phyloP scores from a whole-genome alignment of 805 yeast genomes.

The Starmerella vitae region DNA sequence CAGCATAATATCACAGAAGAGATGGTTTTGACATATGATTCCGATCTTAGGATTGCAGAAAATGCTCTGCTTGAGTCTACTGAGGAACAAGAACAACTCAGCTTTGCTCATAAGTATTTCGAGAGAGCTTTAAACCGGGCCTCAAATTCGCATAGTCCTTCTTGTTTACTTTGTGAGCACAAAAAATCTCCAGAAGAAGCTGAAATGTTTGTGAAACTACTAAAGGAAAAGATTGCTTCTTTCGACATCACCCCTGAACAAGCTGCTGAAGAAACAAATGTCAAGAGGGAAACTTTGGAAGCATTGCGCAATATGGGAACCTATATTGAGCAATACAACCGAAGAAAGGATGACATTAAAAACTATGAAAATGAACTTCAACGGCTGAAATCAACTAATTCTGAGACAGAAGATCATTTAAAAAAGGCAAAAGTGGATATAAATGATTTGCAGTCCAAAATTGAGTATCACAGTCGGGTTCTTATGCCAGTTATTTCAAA shows the following conservation, averaged over 20 bases:
- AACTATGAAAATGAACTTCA: background rate
- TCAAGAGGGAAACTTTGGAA: conserved; percentile 9
- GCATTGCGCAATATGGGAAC: conserved; percentile 5
- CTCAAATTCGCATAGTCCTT: conserved; percentile 30
- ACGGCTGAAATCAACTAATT: background rate
- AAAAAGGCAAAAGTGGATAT: background rate
- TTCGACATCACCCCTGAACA: conserved; percentile 28
- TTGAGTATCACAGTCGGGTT: background rate
- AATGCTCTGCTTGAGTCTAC: conserved; percentile 46
- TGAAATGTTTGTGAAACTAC: conserved; percentile 13
- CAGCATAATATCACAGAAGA: background rate
- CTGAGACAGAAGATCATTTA: background rate
- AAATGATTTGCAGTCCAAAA: background rate
- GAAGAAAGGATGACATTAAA: background rate
- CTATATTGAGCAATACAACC: conserved; percentile 1
- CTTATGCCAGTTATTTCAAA: background rate
- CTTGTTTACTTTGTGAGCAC: conserved; percentile 64
- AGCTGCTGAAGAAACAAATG: conserved; percentile 26
- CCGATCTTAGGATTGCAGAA: conserved; percentile 35
- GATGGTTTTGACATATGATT: conserved; percentile 25
- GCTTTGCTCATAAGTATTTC: conserved; percentile 59
- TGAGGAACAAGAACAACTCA: conserved; percentile 53
- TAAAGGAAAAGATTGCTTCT: conserved; percentile 26
- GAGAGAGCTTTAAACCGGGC: conserved; percentile 56
- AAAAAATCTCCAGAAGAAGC: conserved; percentile 35